These are phyloP conservation scores for Exophiala spinifera DNA, from an alignment of 2,329 filamentous ascomycete genomes.

Conservation along the genomic window DNA sequence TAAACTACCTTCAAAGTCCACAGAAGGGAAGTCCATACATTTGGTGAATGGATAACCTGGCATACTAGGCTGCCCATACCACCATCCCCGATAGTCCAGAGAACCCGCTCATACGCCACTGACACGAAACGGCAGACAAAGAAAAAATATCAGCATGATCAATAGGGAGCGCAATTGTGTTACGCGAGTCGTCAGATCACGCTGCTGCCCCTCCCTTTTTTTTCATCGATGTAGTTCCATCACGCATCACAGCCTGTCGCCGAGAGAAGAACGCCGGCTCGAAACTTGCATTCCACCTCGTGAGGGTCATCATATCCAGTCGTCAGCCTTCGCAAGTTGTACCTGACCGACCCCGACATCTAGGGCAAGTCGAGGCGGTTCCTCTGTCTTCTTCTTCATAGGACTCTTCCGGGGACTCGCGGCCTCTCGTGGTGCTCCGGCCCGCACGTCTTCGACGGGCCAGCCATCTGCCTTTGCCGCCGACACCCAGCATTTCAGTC, in stretches of 20 bases:
- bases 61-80: too few species aligned
- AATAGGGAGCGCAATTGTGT: background rate
- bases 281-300: too few species aligned
- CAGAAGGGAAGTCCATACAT: too few species aligned
- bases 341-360: slow-evolving; percentile 34
- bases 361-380: slow-evolving; percentile 57
- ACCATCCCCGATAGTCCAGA: too few species aligned
- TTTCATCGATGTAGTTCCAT: background rate
- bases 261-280: too few species aligned
- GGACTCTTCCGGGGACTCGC: slow-evolving; percentile 45
- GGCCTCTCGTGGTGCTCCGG: slow-evolving; percentile 44
- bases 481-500: slow-evolving; percentile 82
- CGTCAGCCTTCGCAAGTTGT: slow-evolving; percentile 15
- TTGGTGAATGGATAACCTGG: too few species aligned
- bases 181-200: slow-evolving; percentile 8
- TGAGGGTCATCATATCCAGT: slow-evolving; percentile 23
- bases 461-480: slow-evolving; percentile 85
- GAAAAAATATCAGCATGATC: background rate
- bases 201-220: background rate
- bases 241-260: background rate
- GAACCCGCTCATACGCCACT: background rate
- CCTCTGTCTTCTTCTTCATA: slow-evolving; percentile 49
- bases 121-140: too few species aligned
- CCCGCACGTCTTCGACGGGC: slow-evolving; percentile 74
- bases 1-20: too few species aligned